A percentile compares a stretch with the other conserved stretches of the same genome.
Evolutionary conservation across 495 filamentous ascomycete genomes (phyloP).

Genomic region (Penicillium cinerascens): DNA sequence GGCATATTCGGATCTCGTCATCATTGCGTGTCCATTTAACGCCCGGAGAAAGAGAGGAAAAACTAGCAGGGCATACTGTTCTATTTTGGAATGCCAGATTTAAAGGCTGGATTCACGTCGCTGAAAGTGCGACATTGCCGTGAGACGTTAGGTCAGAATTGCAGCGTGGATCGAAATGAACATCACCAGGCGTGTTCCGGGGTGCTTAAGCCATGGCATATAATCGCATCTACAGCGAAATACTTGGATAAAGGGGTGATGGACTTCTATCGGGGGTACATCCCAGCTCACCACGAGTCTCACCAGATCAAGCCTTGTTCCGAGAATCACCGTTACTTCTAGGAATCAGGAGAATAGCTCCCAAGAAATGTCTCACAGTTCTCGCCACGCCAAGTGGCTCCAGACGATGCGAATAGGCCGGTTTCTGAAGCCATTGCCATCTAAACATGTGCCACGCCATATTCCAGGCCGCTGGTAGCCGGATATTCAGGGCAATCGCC

Average conservation of each 20-base stretch:
- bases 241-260: neutral
- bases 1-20: conserved; percentile 3
- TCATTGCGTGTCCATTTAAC: neutral
- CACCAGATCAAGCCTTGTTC: neutral
- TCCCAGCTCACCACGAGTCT: neutral
- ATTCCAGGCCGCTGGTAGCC: conserved; percentile 12
- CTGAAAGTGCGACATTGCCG: neutral
- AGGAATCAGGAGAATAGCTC: neutral
- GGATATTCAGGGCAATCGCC: conserved; percentile 1
- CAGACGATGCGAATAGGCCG: neutral
- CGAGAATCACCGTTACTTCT: neutral
- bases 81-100: neutral
- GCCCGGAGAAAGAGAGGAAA: neutral
- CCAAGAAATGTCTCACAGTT: neutral
- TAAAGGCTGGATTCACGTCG: neutral
- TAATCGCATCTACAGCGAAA: neutral
- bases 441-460: conserved; percentile 1
- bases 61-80: neutral
- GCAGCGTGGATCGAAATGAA: neutral
- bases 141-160: neutral
- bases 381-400: conserved; percentile 6
- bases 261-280: neutral
- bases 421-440: neutral
- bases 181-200: neutral
- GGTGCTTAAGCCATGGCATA: neutral